phyloP scores from a whole-genome alignment of 345 rosid genomes.

The Pugionium dolabratum region DNA sequence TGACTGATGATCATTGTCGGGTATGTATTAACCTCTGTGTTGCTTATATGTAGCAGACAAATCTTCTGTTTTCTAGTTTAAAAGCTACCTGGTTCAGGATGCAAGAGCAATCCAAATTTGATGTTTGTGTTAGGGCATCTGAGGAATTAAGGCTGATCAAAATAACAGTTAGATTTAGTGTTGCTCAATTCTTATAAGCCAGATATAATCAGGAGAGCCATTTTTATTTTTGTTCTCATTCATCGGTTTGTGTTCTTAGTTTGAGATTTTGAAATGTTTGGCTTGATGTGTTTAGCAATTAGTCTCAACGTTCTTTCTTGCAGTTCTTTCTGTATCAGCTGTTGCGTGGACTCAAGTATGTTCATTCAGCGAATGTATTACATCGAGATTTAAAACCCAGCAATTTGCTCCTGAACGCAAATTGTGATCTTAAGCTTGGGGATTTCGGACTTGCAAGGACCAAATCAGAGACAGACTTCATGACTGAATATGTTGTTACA shows the following conservation, averaged over 20 bases:
- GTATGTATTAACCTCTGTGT: slow-evolving; percentile 43
- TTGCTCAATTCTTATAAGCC: not conserved
- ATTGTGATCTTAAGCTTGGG: slow-evolving; percentile 94
- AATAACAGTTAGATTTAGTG: not conserved
- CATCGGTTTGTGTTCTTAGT: not conserved
- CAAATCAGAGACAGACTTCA: slow-evolving; percentile 94
- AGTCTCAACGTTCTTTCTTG: slow-evolving; percentile 30
- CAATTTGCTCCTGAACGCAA: slow-evolving; percentile 83
- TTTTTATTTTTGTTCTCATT: not conserved
- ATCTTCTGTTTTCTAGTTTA: not conserved
- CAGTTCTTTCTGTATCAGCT: slow-evolving; percentile 95
- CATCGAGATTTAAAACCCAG: slow-evolving; percentile 95
- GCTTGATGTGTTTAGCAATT: too few relatives aligned
- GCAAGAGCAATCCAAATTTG: not conserved
- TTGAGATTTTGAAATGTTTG: too few relatives aligned
- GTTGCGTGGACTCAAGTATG: slow-evolving; percentile 91
- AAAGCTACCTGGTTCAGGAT: not conserved
- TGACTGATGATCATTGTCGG: slow-evolving; percentile 96
- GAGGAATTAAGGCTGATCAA: not conserved
- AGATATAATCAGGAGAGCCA: not conserved
- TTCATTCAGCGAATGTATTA: slow-evolving; percentile 87
- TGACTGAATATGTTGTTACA: slow-evolving; percentile 58
- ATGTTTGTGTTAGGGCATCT: not conserved
- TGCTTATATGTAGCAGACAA: slow-evolving; percentile 9
- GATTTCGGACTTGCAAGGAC: slow-evolving; percentile 98